Conservation (phyloP, 129 eudicot species). For the Pittosporum tobira region DNA sequence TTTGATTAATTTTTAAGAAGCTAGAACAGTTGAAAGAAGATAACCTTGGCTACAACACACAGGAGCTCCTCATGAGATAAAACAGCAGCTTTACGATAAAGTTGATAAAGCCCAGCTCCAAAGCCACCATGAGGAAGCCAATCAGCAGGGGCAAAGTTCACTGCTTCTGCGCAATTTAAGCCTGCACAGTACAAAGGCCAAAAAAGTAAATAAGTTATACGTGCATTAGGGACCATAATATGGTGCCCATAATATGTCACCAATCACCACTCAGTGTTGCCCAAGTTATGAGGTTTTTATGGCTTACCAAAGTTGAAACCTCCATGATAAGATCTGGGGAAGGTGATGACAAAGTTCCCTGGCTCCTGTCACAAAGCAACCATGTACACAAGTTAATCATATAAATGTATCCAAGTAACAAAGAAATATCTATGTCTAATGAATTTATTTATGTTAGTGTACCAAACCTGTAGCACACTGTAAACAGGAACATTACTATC, state of each 20-base stretch:
- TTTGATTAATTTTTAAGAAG: neutral
- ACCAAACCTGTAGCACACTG: slow-evolving; percentile 72
- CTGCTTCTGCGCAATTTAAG: slow-evolving; percentile 99
- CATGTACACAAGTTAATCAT: slow-evolving; percentile 8
- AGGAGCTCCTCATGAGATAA: slow-evolving; percentile 93
- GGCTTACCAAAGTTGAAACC: slow-evolving; percentile 94
- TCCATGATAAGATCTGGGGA: slow-evolving; percentile 97
- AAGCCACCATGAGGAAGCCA: slow-evolving; percentile 99
- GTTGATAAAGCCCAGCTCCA: slow-evolving; percentile 91
- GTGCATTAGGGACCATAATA: neutral
- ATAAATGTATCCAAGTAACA: neutral
- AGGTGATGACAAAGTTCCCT: slow-evolving; percentile 92
- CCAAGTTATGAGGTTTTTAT: neutral
- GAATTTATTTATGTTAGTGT: slow-evolving; percentile 10
- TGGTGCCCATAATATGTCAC: neutral
- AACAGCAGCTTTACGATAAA: slow-evolving; percentile 81
- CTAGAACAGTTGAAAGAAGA: neutral
- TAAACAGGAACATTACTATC: slow-evolving; percentile 85
- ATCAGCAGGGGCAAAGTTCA: slow-evolving; percentile 99
- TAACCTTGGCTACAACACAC: slow-evolving; percentile 88
- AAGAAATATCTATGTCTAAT: too few species aligned
- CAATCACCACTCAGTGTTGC: neutral
- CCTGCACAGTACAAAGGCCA: slow-evolving; percentile 44
- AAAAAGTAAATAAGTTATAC: slow-evolving; percentile 12
- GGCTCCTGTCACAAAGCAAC: slow-evolving; percentile 58